A percentile compares a stretch with the other conserved stretches of the same genome.
These are phyloP conservation scores for Helicocarpus griseus DNA, from an alignment of 2,329 filamentous ascomycete species.

Conservation along the genomic window DNA sequence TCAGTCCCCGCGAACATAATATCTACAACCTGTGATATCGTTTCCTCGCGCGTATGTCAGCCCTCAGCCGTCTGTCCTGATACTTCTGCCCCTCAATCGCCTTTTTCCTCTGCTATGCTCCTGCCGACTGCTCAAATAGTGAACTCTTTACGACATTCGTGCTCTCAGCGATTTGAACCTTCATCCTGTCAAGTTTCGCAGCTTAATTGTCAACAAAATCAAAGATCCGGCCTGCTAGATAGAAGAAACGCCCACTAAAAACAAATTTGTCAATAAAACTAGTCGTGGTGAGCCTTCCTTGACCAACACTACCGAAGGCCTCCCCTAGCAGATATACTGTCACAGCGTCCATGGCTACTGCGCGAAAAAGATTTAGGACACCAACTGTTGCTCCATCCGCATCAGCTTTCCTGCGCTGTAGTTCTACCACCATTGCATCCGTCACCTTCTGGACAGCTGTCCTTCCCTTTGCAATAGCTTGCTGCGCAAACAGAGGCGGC, in stretches of 20 bases:
- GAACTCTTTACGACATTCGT: constrained; percentile 34
- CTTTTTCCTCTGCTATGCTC: constrained; percentile 23
- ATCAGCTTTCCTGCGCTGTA: constrained; percentile 11
- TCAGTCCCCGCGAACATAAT: constrained; percentile 48
- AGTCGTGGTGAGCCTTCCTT: constrained; percentile 36
- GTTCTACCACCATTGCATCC: constrained; percentile 15
- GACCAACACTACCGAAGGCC: constrained; percentile 40
- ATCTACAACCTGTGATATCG: constrained; percentile 44
- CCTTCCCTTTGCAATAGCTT: constrained; percentile 15
- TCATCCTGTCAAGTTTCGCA: constrained; percentile 21
- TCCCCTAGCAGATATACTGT: constrained; percentile 45
- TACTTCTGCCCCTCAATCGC: constrained; percentile 26
- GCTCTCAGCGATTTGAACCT: constrained; percentile 19
- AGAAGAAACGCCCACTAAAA: constrained; percentile 46
- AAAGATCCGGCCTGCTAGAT: constrained; percentile 35
- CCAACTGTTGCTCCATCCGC: constrained; percentile 14
- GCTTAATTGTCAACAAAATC: constrained; percentile 28
- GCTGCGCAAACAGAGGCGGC: constrained; percentile 35
- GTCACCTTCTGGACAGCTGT: constrained; percentile 11
- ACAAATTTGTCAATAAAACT: constrained; percentile 47
- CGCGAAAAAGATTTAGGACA: constrained; percentile 41
- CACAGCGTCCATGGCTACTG: constrained; percentile 46
- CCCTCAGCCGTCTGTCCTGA: constrained; percentile 39
- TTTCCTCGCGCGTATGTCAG: constrained; percentile 35
- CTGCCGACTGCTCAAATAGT: constrained; percentile 20